Evolutionary conservation across 148 eudicot genomes (phyloP).

Genomic region (Cornus kousa): DNA sequence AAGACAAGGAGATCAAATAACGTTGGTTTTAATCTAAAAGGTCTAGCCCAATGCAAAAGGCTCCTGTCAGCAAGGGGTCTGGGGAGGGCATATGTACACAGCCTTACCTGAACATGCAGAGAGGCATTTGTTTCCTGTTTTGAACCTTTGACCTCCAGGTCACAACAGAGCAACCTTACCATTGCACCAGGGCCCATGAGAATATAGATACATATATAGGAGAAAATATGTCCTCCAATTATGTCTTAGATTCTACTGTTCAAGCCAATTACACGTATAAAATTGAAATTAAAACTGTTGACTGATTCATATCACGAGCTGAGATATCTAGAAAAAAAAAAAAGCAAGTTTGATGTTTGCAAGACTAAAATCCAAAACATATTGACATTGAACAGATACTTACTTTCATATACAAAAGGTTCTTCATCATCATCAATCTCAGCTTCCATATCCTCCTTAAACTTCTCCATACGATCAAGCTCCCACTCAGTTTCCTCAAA

Average conservation of each 20-base stretch:
- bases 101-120: no score
- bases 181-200: background rate
- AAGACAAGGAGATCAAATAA: background rate
- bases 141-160: background rate
- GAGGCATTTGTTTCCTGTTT: background rate
- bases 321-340: background rate
- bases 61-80: no score
- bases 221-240: background rate
- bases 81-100: no score
- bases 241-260: background rate
- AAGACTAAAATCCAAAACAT: background rate
- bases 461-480: slow-evolving; percentile 87
- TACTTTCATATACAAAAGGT: slow-evolving; percentile 98
- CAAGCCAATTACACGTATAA: background rate
- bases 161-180: no score
- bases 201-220: no score
- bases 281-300: no score
- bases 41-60: no score
- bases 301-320: background rate
- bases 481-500: slow-evolving; percentile 94
- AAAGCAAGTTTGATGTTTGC: background rate
- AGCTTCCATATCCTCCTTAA: slow-evolving; percentile 99
- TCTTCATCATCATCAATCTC: slow-evolving; percentile 98
- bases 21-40: background rate
- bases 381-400: slow-evolving; percentile 22